A percentile compares a stretch with the other conserved stretches of the same genome.
These are phyloP conservation scores for Rauvolfia tetraphylla DNA, from an alignment of 257 asterid genomes.

Conservation along the genomic window DNA sequence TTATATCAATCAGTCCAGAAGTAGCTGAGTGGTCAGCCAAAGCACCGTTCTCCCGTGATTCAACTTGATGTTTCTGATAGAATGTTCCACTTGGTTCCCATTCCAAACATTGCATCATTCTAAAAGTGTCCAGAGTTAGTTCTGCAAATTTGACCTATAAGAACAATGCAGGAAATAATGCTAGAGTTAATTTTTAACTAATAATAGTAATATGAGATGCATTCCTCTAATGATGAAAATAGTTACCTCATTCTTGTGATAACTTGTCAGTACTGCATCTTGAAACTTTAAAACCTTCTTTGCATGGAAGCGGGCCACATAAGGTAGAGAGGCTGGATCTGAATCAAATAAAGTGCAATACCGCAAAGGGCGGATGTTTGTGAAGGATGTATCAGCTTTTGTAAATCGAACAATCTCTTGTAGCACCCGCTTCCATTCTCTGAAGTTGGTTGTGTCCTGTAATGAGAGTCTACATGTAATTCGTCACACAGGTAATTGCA, in stretches of 20 bases:
- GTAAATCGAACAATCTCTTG: conserved; percentile 81
- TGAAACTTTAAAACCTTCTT: conserved; percentile 83
- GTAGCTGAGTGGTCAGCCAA: conserved; percentile 65
- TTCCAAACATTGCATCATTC: conserved; percentile 98
- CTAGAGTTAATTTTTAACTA: conserved; percentile 8
- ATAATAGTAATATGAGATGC: not conserved
- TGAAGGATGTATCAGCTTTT: conserved; percentile 47
- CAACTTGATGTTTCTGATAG: conserved; percentile 56
- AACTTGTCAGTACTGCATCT: conserved; percentile 86
- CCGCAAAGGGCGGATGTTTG: conserved; percentile 68
- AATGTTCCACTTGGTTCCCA: conserved; percentile 96
- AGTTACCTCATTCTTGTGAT: conserved; percentile 83
- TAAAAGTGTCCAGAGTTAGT: conserved; percentile 80
- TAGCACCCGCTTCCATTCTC: conserved; percentile 93
- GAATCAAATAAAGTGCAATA: conserved; percentile 73
- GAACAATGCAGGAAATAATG: not conserved
- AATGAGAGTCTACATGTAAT: conserved; percentile 25
- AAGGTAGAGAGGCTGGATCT: conserved; percentile 71
- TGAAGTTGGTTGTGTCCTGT: conserved; percentile 89
- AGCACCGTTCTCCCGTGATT: conserved; percentile 58
- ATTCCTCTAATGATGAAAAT: conserved; percentile 2
- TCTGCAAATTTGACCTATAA: conserved; percentile 91
- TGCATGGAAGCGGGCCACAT: conserved; percentile 86
- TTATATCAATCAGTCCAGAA: conserved; percentile 83
- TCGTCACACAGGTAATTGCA: conserved; percentile 3